Conservation (phyloP, 129 eudicot genomes). For the Centaurea solstitialis region DNA sequence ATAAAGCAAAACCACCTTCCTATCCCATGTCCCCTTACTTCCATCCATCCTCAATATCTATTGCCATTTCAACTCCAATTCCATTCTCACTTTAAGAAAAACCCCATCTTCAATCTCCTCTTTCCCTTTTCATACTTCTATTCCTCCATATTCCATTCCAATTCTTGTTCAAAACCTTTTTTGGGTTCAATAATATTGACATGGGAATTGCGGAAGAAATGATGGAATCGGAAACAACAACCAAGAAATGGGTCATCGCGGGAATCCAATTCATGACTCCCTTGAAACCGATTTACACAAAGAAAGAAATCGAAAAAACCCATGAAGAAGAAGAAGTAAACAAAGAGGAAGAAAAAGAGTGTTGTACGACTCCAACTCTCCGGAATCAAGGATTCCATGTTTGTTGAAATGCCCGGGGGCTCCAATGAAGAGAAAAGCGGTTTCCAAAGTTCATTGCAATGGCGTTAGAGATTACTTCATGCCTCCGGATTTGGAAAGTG, state of each 20-base stretch:
- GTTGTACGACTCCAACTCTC: slow-evolving; percentile 66
- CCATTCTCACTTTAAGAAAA: slow-evolving; percentile 10
- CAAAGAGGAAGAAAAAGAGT: slow-evolving; percentile 32
- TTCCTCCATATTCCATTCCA: slow-evolving; percentile 9
- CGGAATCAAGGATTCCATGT: slow-evolving; percentile 58
- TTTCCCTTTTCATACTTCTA: slow-evolving; percentile 1
- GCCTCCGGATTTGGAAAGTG: slow-evolving; percentile 74
- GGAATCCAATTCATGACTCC: slow-evolving; percentile 52
- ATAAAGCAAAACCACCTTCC: slow-evolving; percentile 19
- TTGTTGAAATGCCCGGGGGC: slow-evolving; percentile 65
- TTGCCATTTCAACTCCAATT: background rate
- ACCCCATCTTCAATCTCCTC: slow-evolving; percentile 19
- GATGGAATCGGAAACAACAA: slow-evolving; percentile 29
- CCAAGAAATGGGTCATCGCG: slow-evolving; percentile 54
- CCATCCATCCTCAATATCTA: slow-evolving; percentile 2
- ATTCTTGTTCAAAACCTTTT: background rate
- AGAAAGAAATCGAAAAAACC: background rate
- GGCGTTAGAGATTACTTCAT: slow-evolving; percentile 58
- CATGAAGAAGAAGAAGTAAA: slow-evolving; percentile 2
- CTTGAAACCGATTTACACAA: slow-evolving; percentile 54
- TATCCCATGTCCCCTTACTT: slow-evolving; percentile 28
- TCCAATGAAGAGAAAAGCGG: slow-evolving; percentile 60
- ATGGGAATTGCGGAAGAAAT: slow-evolving; percentile 37
- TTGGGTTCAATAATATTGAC: background rate
- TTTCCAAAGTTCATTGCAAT: slow-evolving; percentile 33